Evolutionary conservation across 1,139 yeast genomes (phyloP), one percentile per base, ranked within the genome.

Genomic region (Taphrina deformans): DNA sequence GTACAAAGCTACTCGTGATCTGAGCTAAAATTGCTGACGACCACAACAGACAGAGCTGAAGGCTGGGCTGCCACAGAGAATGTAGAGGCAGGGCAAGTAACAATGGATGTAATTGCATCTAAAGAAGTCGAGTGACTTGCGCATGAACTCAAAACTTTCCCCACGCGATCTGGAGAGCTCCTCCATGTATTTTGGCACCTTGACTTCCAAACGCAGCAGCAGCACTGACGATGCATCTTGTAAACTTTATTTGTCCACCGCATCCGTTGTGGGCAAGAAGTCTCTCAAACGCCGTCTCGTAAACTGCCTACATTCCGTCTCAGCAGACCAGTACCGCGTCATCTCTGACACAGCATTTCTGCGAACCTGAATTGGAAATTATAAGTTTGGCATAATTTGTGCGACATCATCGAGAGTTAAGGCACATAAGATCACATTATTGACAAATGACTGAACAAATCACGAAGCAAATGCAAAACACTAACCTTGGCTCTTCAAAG

Each of bases 401-500:
- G 48, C 48, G 48, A 44, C 48, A 44, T 21, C 27, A 21, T 6
- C n/a, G n/a, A n/a, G n/a, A n/a, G n/a, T n/a, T n/a, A n/a, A n/a
- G n/a, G n/a, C n/a, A n/a, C n/a, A n/a, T n/a, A n/a, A n/a, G n/a
- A n/a, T n/a, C n/a, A n/a, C n/a, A n/a, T n/a, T n/a, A n/a, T n/a
- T n/a, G n/a, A n/a, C n/a, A 24, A 23, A 53, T 53, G 58, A 40
- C 58, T 14, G 58, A 53, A 21, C 45, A 53, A 38, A 53, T 53
- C 58, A 53, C 58, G 10, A 29, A 38, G 18, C 58, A 53, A 21
- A 38, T 53, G 58, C 46, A 38, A 26, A 38, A 38, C 38, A 26
- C 58, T 29, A 53, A 21, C 48, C 35, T 53, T 10, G 14, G 12
- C 10, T 53, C 45, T 14, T 23, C 29, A 5, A 53, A 53, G 58